Evolutionary conservation across 163 green algal species (phyloP), one percentile per base, ranked within the genome.

Genomic region (Trebouxia gelatinosa): DNA sequence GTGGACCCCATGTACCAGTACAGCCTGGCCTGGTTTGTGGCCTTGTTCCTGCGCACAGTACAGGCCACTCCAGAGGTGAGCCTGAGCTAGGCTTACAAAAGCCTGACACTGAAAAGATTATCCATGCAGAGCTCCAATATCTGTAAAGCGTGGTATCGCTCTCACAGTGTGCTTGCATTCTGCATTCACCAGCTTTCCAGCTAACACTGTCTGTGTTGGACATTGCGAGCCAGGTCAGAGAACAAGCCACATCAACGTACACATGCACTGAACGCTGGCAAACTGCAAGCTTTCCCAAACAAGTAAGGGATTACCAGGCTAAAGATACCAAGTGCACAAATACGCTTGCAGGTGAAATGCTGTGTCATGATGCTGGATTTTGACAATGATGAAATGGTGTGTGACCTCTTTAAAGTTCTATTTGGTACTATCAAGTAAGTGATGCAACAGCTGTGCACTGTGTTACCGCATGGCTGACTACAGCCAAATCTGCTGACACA

Each of bases 1-100:
- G 90, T 97, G 43, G 96, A 97, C 87, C 91, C 87, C 86, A 97
- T 97, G 93, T 98, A 98, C 83, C 91, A 96, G 85, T 81, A 74
- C 79, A 89, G 78, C 43, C 82, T 97, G 28, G 64, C 80, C 0
- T 94, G 92, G 83, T 97, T 97, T 80, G 89, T 79, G 1, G 78
- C 32, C 32, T 88, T 97, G 67, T 97, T 97, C 72, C 67, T 88
- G 26, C 81, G 86, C n/a, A 82, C 75, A 58, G 90, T 94, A 29
- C 79, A 84, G 26, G 86, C 89, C 57, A 85, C 89, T 19, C 81
- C 82, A 23, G 79, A 82, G 74, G 72, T 82, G 32, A 9, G 72
- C 9, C n/a, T n/a, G n/a, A n/a, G n/a, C n/a, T n/a, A n/a, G n/a
- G n/a, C n/a, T n/a, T n/a, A n/a, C n/a, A n/a, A n/a, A n/a, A n/a